Evolutionary conservation across 768 basidiomycete genomes (phyloP), one percentile per base, ranked within the genome.

Genomic region (Trametes elegans): DNA sequence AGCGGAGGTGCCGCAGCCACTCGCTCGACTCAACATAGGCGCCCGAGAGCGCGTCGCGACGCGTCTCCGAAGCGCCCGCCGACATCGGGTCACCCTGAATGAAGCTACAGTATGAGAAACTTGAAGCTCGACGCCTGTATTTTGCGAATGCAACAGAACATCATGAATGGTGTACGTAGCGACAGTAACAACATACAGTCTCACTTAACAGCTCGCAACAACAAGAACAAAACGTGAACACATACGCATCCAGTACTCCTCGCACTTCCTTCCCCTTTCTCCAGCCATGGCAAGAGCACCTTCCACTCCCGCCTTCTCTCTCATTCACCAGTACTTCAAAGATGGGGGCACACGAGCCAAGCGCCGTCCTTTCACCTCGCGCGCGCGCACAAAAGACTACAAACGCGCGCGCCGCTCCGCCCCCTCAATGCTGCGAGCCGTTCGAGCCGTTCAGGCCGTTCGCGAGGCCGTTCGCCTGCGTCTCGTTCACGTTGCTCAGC

Each of bases 401-500:
- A n/a, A 35, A n/a, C 9, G 34, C 4, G 34, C 13, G 34, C n/a
- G n/a, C 34, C 21, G 19, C 24, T n/a, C n/a, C n/a, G n/a, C n/a
- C n/a, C 19, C 40, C 21, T 24, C 19, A 8, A 29, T 18, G 7
- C 2, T 10, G 18, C 18, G n/a, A 4, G 11, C 8, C 21, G 34
- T 35, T 31, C 31, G 48, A 42, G 39, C 64, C 63, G 40, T 65
- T 65, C 35, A 61, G 50, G 11, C 65, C 66, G 36, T 67, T 67
- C n/a, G n/a, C n/a, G 31, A 55, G 44, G 27, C 57, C 58, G 40
- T 61, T 45, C 18, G 34, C 29, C 35, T 62, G 58, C 14, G 38
- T 9, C 21, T 63, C 68, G 36, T 71, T 72, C 32, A 82, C 78
- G 64, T 84, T 81, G 64, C 81, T 88, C 49, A 98, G 79, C 2